These are phyloP conservation scores for Ophiostoma ips DNA, from an alignment of 2,329 filamentous ascomycete species.

Conservation along the genomic window DNA sequence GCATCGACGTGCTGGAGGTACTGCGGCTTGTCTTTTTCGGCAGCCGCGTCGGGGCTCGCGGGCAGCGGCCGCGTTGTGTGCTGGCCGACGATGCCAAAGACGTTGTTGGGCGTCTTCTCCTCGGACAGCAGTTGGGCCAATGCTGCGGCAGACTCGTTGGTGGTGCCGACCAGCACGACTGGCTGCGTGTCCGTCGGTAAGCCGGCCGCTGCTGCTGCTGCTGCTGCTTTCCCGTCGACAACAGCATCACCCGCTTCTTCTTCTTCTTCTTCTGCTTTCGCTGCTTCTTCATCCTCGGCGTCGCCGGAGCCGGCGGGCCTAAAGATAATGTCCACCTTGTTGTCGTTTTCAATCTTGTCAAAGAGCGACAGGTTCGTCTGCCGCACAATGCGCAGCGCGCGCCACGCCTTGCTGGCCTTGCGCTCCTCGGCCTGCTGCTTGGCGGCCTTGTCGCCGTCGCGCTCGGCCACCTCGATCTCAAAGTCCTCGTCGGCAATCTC, in stretches of 20 bases:
- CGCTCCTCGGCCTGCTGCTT: constrained; percentile 45
- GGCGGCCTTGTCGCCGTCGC: constrained; percentile 31
- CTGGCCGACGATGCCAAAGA: constrained; percentile 44
- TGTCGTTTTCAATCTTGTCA: constrained; percentile 76
- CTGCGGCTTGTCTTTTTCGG: too few relatives aligned
- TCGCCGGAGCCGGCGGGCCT: background rate
- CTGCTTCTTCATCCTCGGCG: constrained; percentile 63
- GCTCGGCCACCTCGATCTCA: constrained; percentile 69
- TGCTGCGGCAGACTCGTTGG: constrained; percentile 47
- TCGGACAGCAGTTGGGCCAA: constrained; percentile 50
- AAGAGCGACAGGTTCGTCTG: constrained; percentile 61
- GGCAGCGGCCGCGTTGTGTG: constrained; percentile 42
- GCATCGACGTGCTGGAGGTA: constrained; percentile 36
- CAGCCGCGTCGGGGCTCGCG: background rate
- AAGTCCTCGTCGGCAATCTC: constrained; percentile 70
- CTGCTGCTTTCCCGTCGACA: constrained; percentile 13
- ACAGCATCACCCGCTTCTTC: background rate
- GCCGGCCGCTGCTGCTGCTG: constrained; percentile 5
- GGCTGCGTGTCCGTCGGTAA: constrained; percentile 36
- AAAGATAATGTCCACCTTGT: constrained; percentile 50
- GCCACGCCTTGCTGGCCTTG: constrained; percentile 84
- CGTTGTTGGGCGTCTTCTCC: constrained; percentile 46
- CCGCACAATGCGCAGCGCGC: constrained; percentile 68
- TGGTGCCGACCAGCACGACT: constrained; percentile 55
- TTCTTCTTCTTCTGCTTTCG: constrained; percentile 26